Evolutionary conservation across 2,329 filamentous ascomycete species (phyloP).

Genomic region (Hypocreales sp.): DNA sequence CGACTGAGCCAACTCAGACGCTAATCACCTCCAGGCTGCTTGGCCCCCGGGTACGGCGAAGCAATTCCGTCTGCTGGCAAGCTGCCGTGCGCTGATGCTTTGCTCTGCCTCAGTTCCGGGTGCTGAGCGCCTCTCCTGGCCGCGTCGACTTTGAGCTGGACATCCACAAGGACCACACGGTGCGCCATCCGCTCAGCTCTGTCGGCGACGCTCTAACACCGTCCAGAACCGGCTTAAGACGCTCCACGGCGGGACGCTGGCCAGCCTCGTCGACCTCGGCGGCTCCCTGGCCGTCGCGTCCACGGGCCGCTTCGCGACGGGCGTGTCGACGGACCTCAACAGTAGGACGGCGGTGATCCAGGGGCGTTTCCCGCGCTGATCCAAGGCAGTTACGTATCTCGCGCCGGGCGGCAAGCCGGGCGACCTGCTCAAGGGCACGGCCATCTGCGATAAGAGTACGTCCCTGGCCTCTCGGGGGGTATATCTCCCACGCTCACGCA

Average conservation of each 20-base stretch:
- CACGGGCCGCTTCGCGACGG: constrained; percentile 44
- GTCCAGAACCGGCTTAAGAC: constrained; percentile 60
- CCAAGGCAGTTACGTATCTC: constrained; percentile 41
- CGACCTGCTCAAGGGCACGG: constrained; percentile 38
- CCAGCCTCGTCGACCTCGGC: constrained; percentile 55
- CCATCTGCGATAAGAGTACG: constrained; percentile 46
- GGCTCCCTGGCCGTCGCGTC: constrained; percentile 52
- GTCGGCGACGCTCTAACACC: too few species aligned
- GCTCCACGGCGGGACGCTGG: constrained; percentile 65
- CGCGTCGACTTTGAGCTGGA: constrained; percentile 62
- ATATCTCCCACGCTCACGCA: constrained; percentile 3
- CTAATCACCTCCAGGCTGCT: too few species aligned
- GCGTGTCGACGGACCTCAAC: constrained; percentile 50
- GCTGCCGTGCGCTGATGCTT: not conserved
- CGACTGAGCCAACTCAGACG: too few species aligned
- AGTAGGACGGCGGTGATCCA: constrained; percentile 18
- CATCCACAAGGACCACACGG: constrained; percentile 61
- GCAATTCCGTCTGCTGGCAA: not conserved
- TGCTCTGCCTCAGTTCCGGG: constrained; percentile 38
- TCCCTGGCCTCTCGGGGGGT: not conserved
- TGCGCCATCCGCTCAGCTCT: constrained; percentile 14
- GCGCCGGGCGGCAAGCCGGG: constrained; percentile 41
- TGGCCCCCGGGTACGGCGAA: constrained; percentile 10
- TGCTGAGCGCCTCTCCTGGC: constrained; percentile 48
- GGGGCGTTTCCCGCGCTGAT: constrained; percentile 2